Conservation (phyloP, 305 asterid species). For the Andrographis paniculata region DNA sequence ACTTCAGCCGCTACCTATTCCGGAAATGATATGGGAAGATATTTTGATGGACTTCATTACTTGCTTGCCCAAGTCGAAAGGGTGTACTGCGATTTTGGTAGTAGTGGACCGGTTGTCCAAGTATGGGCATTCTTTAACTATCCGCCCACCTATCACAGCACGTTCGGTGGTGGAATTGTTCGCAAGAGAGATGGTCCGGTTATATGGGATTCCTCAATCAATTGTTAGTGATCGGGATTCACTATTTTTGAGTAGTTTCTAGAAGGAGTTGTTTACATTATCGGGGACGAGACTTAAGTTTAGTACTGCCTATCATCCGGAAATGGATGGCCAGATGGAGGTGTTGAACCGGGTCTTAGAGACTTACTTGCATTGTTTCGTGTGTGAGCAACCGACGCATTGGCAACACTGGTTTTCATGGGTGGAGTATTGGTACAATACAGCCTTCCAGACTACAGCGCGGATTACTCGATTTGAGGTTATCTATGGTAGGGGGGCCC, state of each 20-base stretch:
- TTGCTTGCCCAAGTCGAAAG: background rate
- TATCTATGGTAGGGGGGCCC: background rate
- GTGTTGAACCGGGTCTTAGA: no score
- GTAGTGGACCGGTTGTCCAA: background rate
- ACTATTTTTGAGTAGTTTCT: no score
- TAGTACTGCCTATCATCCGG: background rate
- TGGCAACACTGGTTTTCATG: no score
- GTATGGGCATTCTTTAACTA: background rate
- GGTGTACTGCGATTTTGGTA: background rate
- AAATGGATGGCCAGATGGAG: background rate
- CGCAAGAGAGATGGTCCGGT: background rate
- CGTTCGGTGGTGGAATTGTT: background rate
- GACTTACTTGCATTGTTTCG: no score
- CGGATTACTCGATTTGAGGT: background rate
- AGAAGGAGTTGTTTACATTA: background rate
- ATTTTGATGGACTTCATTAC: background rate
- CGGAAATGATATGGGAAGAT: background rate
- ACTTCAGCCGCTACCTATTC: background rate
- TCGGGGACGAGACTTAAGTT: background rate
- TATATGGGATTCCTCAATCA: constrained; percentile 2
- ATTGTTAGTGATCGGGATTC: no score
- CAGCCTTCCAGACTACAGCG: background rate
- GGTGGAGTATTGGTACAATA: no score
- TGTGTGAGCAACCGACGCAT: no score
- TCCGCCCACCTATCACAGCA: background rate